A percentile compares a stretch with the other conserved stretches of the same genome.
Conservation (phyloP, 2,329 filamentous ascomycete species). For the Exophiala phaeomuriformis region DNA sequence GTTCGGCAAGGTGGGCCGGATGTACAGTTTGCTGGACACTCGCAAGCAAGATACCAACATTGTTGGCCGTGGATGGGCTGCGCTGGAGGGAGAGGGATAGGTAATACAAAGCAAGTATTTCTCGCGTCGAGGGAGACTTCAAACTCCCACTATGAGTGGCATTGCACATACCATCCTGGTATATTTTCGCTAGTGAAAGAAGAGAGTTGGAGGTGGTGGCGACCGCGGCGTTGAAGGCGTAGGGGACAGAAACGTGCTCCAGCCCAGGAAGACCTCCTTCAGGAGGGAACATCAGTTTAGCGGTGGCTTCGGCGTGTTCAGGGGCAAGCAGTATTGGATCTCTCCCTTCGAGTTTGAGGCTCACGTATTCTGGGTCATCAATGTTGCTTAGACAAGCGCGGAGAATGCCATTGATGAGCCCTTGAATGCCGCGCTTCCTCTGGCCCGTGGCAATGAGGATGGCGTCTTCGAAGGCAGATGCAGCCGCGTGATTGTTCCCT, state of each 20-base stretch:
- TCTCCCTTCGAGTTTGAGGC: slow-evolving; percentile 31
- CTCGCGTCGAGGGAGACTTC: slow-evolving; percentile 69
- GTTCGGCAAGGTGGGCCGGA: slow-evolving; percentile 34
- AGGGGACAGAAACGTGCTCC: slow-evolving; percentile 60
- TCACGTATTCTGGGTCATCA: slow-evolving; percentile 26
- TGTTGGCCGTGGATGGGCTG: slow-evolving; percentile 95
- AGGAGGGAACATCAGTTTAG: slow-evolving; percentile 70
- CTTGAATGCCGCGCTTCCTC: slow-evolving; percentile 61
- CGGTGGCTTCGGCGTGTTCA: slow-evolving; percentile 73
- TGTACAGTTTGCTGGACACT: slow-evolving; percentile 68
- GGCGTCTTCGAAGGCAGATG: slow-evolving; percentile 87
- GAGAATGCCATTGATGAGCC: slow-evolving; percentile 72
- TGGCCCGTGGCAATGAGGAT: slow-evolving; percentile 79
- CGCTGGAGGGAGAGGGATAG: slow-evolving; percentile 88
- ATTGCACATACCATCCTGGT: slow-evolving; percentile 77
- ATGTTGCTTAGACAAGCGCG: slow-evolving; percentile 41
- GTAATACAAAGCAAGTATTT: slow-evolving; percentile 93
- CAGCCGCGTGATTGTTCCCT: slow-evolving; percentile 72
- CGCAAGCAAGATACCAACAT: slow-evolving; percentile 93
- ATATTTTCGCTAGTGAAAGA: slow-evolving; percentile 91
- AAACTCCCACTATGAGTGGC: slow-evolving; percentile 49
- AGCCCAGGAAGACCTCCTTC: slow-evolving; percentile 75
- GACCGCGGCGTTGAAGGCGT: slow-evolving; percentile 69
- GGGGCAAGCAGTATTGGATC: slow-evolving; percentile 74
- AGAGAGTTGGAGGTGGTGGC: slow-evolving; percentile 94